Conservation (phyloP, 108 stramenopile genomes). For the Nitzschia sp. region DNA sequence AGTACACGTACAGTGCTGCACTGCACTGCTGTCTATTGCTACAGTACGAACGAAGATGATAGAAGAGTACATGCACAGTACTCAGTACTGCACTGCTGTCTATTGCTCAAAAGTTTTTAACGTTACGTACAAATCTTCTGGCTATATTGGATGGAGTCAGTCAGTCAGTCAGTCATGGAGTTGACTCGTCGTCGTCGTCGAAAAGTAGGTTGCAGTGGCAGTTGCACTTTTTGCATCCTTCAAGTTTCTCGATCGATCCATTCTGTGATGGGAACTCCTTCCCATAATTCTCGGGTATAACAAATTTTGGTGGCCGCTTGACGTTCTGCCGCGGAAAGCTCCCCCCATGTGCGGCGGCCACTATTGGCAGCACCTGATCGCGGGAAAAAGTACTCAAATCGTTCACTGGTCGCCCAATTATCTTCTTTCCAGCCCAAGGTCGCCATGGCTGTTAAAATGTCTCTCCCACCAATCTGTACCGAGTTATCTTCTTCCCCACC, state of each 20-base stretch:
- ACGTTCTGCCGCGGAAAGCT: background rate
- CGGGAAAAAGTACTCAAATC: background rate
- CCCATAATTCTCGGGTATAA: constrained; percentile 8
- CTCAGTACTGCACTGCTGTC: no score
- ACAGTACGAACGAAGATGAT: no score
- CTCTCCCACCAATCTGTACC: background rate
- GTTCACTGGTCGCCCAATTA: background rate
- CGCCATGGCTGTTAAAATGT: background rate
- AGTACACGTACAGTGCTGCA: background rate
- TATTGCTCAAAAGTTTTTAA: no score
- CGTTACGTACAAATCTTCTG: no score
- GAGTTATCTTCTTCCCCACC: no score
- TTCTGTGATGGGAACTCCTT: background rate
- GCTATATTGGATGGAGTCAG: no score
- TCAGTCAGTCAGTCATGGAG: background rate
- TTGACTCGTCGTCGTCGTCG: background rate
- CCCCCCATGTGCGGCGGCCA: background rate
- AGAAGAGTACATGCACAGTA: no score
- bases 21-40: background rate
- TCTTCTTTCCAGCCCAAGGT: background rate
- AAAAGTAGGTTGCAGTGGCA: background rate
- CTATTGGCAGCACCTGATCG: background rate
- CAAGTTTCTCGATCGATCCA: background rate
- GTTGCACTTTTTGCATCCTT: no score
- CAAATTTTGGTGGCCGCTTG: constrained; percentile 1